Base-by-base conservation (phyloP, 352 stramenopile species). In the Phytopythium vexans region DNA sequence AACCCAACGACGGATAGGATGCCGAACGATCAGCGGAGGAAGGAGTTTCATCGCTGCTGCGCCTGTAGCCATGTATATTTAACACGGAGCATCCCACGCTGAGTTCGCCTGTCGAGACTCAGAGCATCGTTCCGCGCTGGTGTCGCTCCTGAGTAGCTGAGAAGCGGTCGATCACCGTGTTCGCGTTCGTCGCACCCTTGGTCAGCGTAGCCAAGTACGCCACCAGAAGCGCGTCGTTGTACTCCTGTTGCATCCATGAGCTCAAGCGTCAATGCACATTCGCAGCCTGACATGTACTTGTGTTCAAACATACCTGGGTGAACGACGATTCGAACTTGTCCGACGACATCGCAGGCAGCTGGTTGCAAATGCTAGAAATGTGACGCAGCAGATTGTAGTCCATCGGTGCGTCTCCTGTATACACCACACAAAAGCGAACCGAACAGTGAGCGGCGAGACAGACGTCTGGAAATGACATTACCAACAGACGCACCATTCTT, bases 301-400 rank as follows among this genome's bases (percentile, higher is more conserved):
- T 33, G 7, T n/a, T 16, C 14, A 34, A 31, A 38, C 4, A 8
- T 41, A 85, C 74, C 66, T 87, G 76, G 21, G 82, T 62, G 49
- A 93, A 95, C 21, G 77, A 68, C 32, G 68, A 51, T 44, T 91
- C 78, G 52, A 95, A 95, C 15, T 72, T 69, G 53, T 88, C 65
- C 14, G 81, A 86, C 16, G 82, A 72, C 62, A 94, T 85, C 14
- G 77, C 78, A 14, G 86, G 86, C 10, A 95, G 68, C 48, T 93
- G 77, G 57, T 94, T 89, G 60, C 82, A 93, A 35, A 92, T 82
- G 41, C 81, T 92, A 54, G 84, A 92, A 50, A 95, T 88, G 50
- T 95, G 84, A 35, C 84, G 86, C 14, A 94, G 64, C 39, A 95
- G 48, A 32, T 80, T 86, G 52, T 92, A 76, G 49, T 95, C 77